phyloP scores from a whole-genome alignment of 371 early-diverging fungal species.

The Fennellomyces sp. region DNA sequence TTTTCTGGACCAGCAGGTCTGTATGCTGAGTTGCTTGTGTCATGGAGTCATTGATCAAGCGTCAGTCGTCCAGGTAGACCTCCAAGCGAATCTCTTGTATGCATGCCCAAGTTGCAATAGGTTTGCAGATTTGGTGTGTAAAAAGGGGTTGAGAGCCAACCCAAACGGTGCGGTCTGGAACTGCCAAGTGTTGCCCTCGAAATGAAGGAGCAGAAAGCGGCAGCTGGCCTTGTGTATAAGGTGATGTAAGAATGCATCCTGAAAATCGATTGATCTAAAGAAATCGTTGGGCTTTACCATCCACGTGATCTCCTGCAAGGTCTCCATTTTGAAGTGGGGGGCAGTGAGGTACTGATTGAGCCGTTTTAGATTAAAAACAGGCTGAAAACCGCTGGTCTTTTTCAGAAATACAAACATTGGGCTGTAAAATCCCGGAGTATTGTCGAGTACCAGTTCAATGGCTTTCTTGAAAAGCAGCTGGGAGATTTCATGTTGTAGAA shows the following conservation, averaged over 20 bases:
- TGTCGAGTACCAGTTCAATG: not conserved
- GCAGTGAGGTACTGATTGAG: slow-evolving; percentile 17
- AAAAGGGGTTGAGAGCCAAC: slow-evolving; percentile 25
- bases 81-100: slow-evolving; percentile 20
- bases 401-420: slow-evolving; percentile 26
- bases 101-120: slow-evolving; percentile 25
- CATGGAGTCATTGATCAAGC: slow-evolving; percentile 4
- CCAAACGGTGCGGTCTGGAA: slow-evolving; percentile 36
- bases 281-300: slow-evolving; percentile 23
- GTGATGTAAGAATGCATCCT: slow-evolving; percentile 20
- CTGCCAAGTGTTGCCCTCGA: slow-evolving; percentile 23
- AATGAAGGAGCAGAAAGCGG: slow-evolving; percentile 21
- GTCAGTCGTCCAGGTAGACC: slow-evolving; percentile 34
- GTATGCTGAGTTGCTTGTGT: slow-evolving; percentile 6
- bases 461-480: too few species aligned
- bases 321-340: slow-evolving; percentile 33
- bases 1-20: slow-evolving; percentile 2
- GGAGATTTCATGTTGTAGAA: too few species aligned
- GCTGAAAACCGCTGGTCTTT: slow-evolving; percentile 18
- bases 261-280: slow-evolving; percentile 15
- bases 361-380: slow-evolving; percentile 25
- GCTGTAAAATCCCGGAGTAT: slow-evolving; percentile 17
- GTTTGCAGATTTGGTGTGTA: slow-evolving; percentile 32
- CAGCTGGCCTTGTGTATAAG: slow-evolving; percentile 12
- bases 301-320: slow-evolving; percentile 10